These are phyloP conservation scores for Peniophora sp. DNA, from an alignment of 1,284 basidiomycete species.

Conservation along the genomic window DNA sequence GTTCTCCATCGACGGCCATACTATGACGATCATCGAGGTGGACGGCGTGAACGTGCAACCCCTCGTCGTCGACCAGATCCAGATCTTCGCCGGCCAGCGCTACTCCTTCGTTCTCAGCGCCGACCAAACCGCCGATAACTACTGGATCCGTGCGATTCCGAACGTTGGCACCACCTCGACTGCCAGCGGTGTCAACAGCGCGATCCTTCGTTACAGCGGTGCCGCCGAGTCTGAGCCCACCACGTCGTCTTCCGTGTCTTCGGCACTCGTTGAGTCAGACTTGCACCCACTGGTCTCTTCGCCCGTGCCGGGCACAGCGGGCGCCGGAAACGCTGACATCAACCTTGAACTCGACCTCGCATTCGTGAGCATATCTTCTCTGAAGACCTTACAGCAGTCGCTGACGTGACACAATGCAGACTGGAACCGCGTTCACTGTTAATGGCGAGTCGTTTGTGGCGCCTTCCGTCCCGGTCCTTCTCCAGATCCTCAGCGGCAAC, in stretches of 20 bases:
- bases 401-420: neutral
- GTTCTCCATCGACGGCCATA: slow-evolving; percentile 26
- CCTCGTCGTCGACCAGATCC: slow-evolving; percentile 16
- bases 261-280: slow-evolving; percentile 11
- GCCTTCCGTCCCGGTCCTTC: slow-evolving; percentile 1
- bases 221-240: slow-evolving; percentile 23
- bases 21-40: slow-evolving; percentile 26
- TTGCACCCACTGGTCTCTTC: slow-evolving; percentile 13
- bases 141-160: slow-evolving; percentile 1
- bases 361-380: neutral
- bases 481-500: neutral
- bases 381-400: neutral
- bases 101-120: slow-evolving; percentile 19
- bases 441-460: neutral
- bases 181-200: slow-evolving; percentile 3
- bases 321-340: slow-evolving; percentile 8
- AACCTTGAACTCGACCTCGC: slow-evolving; percentile 7
- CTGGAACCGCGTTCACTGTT: neutral
- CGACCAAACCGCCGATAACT: neutral
- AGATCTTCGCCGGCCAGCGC: slow-evolving; percentile 18
- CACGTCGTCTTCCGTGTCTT: slow-evolving; percentile 8
- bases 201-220: slow-evolving; percentile 28
- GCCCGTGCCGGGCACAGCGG: slow-evolving; percentile 8
- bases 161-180: neutral
- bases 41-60: slow-evolving; percentile 23